A percentile compares a stretch with the other conserved stretches of the same genome.
Conservation (phyloP, 306 rosid species). For the Quercus gilva region DNA sequence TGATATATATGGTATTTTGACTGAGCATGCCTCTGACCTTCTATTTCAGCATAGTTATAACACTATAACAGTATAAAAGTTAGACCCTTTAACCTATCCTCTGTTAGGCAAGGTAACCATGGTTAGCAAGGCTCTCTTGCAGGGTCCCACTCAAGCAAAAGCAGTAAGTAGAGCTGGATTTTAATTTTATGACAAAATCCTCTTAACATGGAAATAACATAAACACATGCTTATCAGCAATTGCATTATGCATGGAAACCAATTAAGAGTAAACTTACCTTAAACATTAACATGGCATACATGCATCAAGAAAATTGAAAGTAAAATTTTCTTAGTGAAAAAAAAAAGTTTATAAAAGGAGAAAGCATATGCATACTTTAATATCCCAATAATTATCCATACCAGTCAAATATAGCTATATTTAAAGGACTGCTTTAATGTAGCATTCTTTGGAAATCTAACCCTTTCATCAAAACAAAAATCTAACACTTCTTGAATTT, state of each 20-base stretch:
- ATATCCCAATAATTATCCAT: not conserved
- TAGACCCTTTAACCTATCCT: not conserved
- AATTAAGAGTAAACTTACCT: not conserved
- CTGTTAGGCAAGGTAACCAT: not conserved
- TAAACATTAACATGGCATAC: not conserved
- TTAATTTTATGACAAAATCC: constrained; percentile 6
- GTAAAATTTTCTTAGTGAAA: no score
- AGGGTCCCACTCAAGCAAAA: not conserved
- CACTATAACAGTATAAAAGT: not conserved
- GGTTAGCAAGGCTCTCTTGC: not conserved
- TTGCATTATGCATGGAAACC: not conserved
- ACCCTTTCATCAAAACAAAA: not conserved
- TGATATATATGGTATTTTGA: not conserved
- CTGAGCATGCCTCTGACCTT: not conserved
- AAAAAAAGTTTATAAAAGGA: no score
- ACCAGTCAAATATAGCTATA: not conserved
- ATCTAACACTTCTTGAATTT: not conserved
- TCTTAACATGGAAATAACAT: constrained; percentile 5
- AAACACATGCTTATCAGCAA: not conserved
- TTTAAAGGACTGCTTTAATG: not conserved
- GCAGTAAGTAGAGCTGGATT: not conserved
- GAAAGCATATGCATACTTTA: not conserved
- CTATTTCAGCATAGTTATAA: not conserved
- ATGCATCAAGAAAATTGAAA: not conserved
- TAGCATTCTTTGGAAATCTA: not conserved